Base-by-base conservation (phyloP, 352 stramenopile genomes). In the Globisporangium okanoganense region DNA sequence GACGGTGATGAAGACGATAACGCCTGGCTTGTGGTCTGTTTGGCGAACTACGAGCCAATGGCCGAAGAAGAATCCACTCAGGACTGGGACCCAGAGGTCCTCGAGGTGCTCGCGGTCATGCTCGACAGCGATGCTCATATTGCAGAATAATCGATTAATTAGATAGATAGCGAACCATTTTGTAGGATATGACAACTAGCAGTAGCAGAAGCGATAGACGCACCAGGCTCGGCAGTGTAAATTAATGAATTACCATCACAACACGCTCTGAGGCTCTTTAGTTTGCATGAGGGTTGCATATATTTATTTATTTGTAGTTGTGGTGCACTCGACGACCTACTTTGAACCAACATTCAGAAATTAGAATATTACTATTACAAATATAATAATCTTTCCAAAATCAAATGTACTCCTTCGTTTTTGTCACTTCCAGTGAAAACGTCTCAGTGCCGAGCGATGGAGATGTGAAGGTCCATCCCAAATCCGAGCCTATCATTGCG, bases 91-190 rank as follows among this genome's bases (percentile, higher is more conserved):
- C 13, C 36, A 9, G 48, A 64, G 24, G 18, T 22, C 16, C 47
- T 64, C 13, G 24, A 64, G 0, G 36, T 25, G 36, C 58, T 64
- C 36, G 40, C 48, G 2, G 12, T 52, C 25, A 40, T 64, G 48
- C 27, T 58, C 27, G 48, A 64, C 22, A 18, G 12, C n/a, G 48
- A 50, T 12, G 20, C 5, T n/a, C 18, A 14, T 12, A 14, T 18
- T 6, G 41, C n/a, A n/a, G n/a, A 22, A n/a, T 24, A 36, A 41
- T 7, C 20, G 45, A 6, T n/a, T 24, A 22, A 47, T 4, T 31
- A 55, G 24, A 43, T 20, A 41, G 31, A 44, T 47, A 61, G 13
- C 12, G 53, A 50, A 6, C 24, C 10, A 33, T 18, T 22, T 20
- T 51, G 10, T 33, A 27, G 5, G 7, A 44, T 51, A 29, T 33